phyloP scores from a whole-genome alignment of 768 basidiomycete species.

The Psilocybe tampanensis region DNA sequence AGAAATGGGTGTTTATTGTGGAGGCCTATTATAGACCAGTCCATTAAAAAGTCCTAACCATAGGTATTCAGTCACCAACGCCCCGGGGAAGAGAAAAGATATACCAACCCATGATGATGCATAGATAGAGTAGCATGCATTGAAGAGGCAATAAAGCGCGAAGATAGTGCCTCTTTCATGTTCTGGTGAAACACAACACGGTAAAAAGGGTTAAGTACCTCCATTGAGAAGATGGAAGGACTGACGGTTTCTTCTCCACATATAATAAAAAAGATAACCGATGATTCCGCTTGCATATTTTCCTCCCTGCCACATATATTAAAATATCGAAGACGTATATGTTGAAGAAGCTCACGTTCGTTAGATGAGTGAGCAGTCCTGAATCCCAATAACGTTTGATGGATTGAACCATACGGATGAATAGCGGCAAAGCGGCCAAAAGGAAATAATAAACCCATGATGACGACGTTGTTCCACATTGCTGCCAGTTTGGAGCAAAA shows the following conservation, averaged over 20 bases:
- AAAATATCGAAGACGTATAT: not conserved
- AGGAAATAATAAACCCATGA: slow-evolving; percentile 68
- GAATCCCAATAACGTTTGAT: slow-evolving; percentile 88
- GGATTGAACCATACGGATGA: slow-evolving; percentile 83
- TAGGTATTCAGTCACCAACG: too few relatives aligned
- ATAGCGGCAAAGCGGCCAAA: slow-evolving; percentile 65
- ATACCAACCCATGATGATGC: slow-evolving; percentile 73
- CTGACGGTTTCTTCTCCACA: slow-evolving; percentile 62
- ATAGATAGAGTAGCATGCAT: slow-evolving; percentile 67
- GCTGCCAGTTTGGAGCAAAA: slow-evolving; percentile 51
- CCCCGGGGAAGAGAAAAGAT: not conserved
- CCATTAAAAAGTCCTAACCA: slow-evolving; percentile 79
- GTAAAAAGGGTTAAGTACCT: too few relatives aligned
- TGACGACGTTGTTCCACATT: slow-evolving; percentile 44
- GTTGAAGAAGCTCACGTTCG: slow-evolving; percentile 64
- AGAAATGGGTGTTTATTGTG: slow-evolving; percentile 61
- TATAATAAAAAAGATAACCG: slow-evolving; percentile 66
- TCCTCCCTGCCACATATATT: slow-evolving; percentile 58
- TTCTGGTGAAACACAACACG: too few relatives aligned
- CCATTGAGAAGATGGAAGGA: too few relatives aligned
- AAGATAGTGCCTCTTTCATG: slow-evolving; percentile 50
- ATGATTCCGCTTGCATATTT: slow-evolving; percentile 78
- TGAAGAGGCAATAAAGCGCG: slow-evolving; percentile 69
- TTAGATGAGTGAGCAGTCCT: slow-evolving; percentile 69
- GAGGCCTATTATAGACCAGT: slow-evolving; percentile 83